Evolutionary conservation across 164 flowering plant genomes (phyloP).

Genomic region (Saururus chinensis): DNA sequence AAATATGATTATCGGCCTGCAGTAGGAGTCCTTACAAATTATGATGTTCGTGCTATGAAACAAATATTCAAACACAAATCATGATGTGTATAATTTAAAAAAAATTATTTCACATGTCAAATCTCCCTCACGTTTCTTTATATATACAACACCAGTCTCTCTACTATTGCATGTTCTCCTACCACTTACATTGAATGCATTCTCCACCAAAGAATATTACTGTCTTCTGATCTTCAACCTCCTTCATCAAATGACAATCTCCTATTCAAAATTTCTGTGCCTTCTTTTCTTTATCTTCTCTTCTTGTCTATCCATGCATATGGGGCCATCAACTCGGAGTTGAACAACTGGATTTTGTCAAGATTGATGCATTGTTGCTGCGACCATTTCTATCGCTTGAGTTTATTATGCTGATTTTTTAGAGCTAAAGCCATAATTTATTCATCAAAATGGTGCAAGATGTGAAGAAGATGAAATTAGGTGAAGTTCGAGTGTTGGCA

Average conservation of each 20-base stretch:
- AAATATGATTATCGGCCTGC: too few relatives aligned
- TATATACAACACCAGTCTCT: conserved; percentile 20
- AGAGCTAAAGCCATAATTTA: too few relatives aligned
- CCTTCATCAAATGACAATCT: not conserved
- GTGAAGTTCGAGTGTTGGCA: not conserved
- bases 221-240: not conserved
- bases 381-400: too few relatives aligned
- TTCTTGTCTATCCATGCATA: conserved; percentile 24
- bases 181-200: conserved; percentile 43
- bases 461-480: conserved; percentile 4
- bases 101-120: too few relatives aligned
- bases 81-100: too few relatives aligned
- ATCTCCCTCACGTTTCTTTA: conserved; percentile 10
- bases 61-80: too few relatives aligned
- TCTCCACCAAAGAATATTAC: conserved; percentile 27
- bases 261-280: conserved; percentile 7
- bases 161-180: conserved; percentile 52
- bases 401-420: too few relatives aligned
- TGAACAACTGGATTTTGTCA: conserved; percentile 6
- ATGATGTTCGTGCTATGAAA: too few relatives aligned
- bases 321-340: conserved; percentile 20
- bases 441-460: conserved; percentile 7
- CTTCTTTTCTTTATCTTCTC: conserved; percentile 17
- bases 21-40: too few relatives aligned
- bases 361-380: conserved; percentile 15